phyloP scores from a whole-genome alignment of 2,329 filamentous ascomycete genomes.

The Trichophyton mentagrophytes region DNA sequence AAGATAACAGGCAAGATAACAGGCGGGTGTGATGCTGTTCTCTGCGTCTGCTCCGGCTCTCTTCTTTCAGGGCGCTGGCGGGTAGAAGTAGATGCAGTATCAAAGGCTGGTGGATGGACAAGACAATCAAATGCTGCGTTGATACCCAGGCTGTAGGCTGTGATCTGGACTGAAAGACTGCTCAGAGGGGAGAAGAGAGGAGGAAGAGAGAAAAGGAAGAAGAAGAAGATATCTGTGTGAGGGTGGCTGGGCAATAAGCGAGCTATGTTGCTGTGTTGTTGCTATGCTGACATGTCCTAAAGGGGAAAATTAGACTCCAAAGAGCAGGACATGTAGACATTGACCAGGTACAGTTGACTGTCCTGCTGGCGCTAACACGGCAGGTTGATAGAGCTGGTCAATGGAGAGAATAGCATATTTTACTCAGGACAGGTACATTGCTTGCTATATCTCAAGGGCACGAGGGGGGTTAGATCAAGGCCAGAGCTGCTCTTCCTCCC shows the following conservation, averaged over 20 bases:
- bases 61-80: neutral
- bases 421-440: neutral
- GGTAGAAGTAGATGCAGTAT: neutral
- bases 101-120: neutral
- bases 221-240: neutral
- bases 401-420: neutral
- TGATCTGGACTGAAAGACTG: neutral
- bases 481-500: constrained; percentile 61
- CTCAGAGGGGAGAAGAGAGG: neutral
- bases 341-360: neutral
- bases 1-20: neutral
- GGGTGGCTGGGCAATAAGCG: neutral
- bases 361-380: neutral
- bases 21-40: neutral
- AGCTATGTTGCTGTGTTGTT: neutral
- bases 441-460: no score
- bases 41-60: neutral
- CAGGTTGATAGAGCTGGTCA: neutral
- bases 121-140: neutral
- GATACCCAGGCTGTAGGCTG: neutral
- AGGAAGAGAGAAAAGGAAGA: neutral
- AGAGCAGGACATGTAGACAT: neutral
- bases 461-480: constrained; percentile 23
- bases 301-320: neutral
- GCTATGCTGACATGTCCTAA: neutral